Evolutionary conservation across 441 rosid genomes (phyloP).

Genomic region (Viola pubescens): DNA sequence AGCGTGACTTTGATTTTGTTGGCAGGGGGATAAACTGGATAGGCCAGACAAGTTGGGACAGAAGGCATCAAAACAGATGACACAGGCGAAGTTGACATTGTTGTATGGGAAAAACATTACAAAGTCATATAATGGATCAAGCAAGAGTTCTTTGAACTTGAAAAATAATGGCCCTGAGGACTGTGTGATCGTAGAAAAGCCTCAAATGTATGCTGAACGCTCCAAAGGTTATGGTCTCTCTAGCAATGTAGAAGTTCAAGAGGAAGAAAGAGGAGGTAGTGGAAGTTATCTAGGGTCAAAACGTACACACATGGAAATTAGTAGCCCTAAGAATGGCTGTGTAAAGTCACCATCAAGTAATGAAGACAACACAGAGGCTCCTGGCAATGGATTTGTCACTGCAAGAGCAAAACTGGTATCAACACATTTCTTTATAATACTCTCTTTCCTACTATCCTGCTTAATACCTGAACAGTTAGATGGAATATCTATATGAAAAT

Average conservation of each 20-base stretch:
- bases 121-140: conserved; percentile 28
- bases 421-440: neutral
- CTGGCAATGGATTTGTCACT: conserved; percentile 70
- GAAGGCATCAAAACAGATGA: conserved; percentile 40
- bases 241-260: conserved; percentile 29
- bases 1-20: conserved; percentile 16
- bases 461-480: neutral
- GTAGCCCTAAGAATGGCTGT: conserved; percentile 31
- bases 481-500: neutral
- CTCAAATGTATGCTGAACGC: conserved; percentile 20
- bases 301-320: conserved; percentile 48
- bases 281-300: conserved; percentile 44
- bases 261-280: conserved; percentile 38
- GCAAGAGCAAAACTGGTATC: conserved; percentile 85
- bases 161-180: conserved; percentile 41
- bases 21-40: conserved; percentile 45
- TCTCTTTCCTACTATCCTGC: neutral
- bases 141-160: conserved; percentile 28
- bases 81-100: conserved; percentile 60
- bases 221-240: conserved; percentile 26
- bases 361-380: conserved; percentile 44
- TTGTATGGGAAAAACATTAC: conserved; percentile 56
- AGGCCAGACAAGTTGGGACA: conserved; percentile 28
- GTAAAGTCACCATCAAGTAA: conserved; percentile 30
- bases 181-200: conserved; percentile 40